Evolutionary conservation across 331 rosid genomes (phyloP), one percentile per base, ranked within the genome.

Genomic region (Phaseolus coccineus): DNA sequence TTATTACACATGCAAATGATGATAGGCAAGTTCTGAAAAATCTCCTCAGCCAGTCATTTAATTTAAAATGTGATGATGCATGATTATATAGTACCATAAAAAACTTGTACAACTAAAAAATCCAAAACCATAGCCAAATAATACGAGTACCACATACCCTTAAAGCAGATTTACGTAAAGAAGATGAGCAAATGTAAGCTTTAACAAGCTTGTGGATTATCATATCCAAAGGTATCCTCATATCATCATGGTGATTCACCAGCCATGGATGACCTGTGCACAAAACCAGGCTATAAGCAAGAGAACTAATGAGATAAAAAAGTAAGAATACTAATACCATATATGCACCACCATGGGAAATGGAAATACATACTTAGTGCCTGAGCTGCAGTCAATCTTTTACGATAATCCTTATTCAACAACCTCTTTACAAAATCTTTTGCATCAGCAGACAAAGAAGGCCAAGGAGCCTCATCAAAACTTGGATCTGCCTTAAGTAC

Each of bases 391-490:
- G 83, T 80, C 56, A 80, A 68, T 62, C 83, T 62, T 72, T 87
- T 90, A 33, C 91, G 94, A 47, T 76, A 86, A 75, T 91, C 98
- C 85, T 91, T 93, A 80, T 91, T 91, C 83, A 93, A 85, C 35
- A 91, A 79, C 76, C 92, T 82, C 82, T 87, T 89, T 8, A 91
- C 97, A 81, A 93, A 91, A 83, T 93, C 95, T 61, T 57, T 83
- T 25, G 98, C 98, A 80, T 93, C 91, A 42, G 83, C 22, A n/a
- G 97, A 89, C 84, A 93, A 78, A 83, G 93, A 86, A 35, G 98
- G 95, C 97, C 98, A 93, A 63, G 97, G 98, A 77, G 91, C 86
- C 79, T 91, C 97, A 4, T 91, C 97, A 61, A 94, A 94, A 85
- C 91, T 85, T 8, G 96, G 97, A 83, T 90, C 96, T 3, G 96